Evolutionary conservation across 352 stramenopile species (phyloP).

Genomic region (Phytophthora melonis): DNA sequence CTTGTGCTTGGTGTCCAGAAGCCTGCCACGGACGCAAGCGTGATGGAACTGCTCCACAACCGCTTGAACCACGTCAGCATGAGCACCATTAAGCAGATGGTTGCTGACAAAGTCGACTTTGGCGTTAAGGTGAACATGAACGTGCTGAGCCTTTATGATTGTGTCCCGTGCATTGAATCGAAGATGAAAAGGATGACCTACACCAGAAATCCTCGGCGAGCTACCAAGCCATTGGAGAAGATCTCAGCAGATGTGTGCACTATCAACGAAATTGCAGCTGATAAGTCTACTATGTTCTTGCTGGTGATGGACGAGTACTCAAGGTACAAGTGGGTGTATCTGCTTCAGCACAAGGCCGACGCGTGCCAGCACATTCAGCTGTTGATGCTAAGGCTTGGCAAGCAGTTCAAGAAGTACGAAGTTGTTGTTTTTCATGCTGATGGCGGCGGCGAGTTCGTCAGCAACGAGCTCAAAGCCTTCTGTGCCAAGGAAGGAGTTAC

Average conservation of each 20-base stretch:
- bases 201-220: neutral
- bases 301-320: conserved; percentile 1
- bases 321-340: conserved; percentile 2
- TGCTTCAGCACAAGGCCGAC: neutral
- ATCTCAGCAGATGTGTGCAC: neutral
- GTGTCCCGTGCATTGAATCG: neutral
- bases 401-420: neutral
- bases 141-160: neutral
- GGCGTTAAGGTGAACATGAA: conserved; percentile 1
- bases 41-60: conserved; percentile 5
- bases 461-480: neutral
- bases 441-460: conserved; percentile 1
- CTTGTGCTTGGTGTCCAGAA: neutral
- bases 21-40: neutral
- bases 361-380: neutral
- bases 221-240: neutral
- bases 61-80: neutral
- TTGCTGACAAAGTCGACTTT: neutral
- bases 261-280: conserved; percentile 1
- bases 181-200: conserved; percentile 8
- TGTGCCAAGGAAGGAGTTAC: neutral
- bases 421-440: no score
- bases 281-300: neutral
- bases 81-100: neutral
- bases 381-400: neutral